phyloP scores from a whole-genome alignment of 202 grass and related monocot species.

The Setaria viridis region DNA sequence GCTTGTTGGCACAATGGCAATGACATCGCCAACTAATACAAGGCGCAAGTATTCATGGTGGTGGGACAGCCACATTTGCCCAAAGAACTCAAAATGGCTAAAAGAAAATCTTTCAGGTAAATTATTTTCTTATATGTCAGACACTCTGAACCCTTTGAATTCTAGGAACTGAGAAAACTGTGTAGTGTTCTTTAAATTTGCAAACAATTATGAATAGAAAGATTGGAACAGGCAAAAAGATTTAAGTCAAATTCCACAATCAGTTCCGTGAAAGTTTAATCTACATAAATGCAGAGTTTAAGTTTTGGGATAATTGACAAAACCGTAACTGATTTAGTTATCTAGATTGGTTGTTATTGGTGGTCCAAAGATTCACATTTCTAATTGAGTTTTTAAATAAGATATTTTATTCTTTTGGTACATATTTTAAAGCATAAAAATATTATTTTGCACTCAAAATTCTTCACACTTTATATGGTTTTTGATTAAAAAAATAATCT shows the following conservation, averaged over 20 bases:
- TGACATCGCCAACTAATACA: conserved; percentile 39
- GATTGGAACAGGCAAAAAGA: conserved; percentile 1
- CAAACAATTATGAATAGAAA: conserved; percentile 25
- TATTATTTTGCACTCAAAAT: not conserved
- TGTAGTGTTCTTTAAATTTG: not conserved
- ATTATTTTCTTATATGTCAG: conserved; percentile 20
- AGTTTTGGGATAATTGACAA: not conserved
- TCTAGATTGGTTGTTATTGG: not conserved
- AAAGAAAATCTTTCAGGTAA: conserved; percentile 78
- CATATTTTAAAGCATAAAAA: conserved; percentile 8
- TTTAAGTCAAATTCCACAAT: not conserved
- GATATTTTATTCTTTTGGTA: not conserved
- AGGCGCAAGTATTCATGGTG: conserved; percentile 67
- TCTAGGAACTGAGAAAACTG: conserved; percentile 22
- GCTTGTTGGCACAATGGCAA: conserved; percentile 45
- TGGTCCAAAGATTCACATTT: not conserved
- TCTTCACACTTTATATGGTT: not conserved
- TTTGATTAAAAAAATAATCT: not conserved
- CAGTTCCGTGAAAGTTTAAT: conserved; percentile 36
- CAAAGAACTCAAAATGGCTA: conserved; percentile 86
- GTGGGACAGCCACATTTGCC: conserved; percentile 78
- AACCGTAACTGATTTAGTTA: not conserved
- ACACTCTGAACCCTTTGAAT: not conserved
- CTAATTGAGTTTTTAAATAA: conserved; percentile 13
- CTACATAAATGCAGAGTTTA: conserved; percentile 17